Percentiles rank a stretch among this genome's conserved stretches.
Conservation (phyloP, 1,284 basidiomycete species). For the Ustilago tritici region DNA sequence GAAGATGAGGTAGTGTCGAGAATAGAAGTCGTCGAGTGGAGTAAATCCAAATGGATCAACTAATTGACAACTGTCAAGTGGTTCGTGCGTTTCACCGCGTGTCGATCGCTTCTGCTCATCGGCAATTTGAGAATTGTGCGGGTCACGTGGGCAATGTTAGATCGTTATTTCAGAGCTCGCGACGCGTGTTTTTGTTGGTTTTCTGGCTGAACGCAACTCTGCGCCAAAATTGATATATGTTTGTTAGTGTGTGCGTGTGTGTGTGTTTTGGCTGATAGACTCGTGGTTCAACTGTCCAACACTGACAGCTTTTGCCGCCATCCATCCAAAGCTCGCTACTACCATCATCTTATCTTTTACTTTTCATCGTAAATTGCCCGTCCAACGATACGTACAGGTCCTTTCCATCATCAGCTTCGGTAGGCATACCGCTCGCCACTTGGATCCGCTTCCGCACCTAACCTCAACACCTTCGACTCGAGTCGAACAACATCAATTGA, state of each 20-base stretch:
- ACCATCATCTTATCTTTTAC: slow-evolving; percentile 2
- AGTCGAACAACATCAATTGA: background rate
- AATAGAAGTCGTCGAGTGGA: slow-evolving; percentile 1
- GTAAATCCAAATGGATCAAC: background rate
- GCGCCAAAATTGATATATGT: background rate
- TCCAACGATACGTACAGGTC: background rate
- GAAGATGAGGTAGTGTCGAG: background rate
- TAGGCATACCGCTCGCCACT: slow-evolving; percentile 3
- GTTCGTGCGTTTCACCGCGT: background rate
- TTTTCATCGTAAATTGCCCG: background rate
- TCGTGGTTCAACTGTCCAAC: slow-evolving; percentile 5
- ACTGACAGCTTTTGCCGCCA: slow-evolving; percentile 2
- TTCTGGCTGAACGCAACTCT: background rate
- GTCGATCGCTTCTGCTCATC: background rate
- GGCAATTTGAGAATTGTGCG: background rate
- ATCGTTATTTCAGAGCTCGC: slow-evolving; percentile 18
- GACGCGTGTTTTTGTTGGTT: slow-evolving; percentile 46
- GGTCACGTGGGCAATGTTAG: slow-evolving; percentile 44
- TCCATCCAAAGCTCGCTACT: background rate
- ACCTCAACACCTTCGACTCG: slow-evolving; percentile 7
- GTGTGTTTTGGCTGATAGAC: slow-evolving; percentile 1
- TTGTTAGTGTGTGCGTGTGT: background rate
- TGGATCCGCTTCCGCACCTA: slow-evolving; percentile 1
- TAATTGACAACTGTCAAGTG: background rate
- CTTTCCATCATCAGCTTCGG: background rate